Evolutionary conservation across 1,284 basidiomycete genomes (phyloP).

Genomic region (Microbotryum lychnidis-dioicae): DNA sequence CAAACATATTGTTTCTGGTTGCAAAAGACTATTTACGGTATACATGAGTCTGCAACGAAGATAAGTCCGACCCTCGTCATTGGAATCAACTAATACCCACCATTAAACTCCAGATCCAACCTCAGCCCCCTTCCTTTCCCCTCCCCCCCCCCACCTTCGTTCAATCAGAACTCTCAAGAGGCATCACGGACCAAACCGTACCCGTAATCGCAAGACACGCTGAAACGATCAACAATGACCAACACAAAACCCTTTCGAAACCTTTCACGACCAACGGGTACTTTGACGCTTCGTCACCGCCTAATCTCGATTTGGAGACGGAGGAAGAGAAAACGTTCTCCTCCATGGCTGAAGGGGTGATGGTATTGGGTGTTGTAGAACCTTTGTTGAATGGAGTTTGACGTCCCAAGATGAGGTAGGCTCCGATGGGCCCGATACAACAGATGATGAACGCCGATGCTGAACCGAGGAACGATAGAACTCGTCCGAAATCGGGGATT

Average conservation of each 20-base stretch:
- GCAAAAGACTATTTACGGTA: too few relatives aligned
- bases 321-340: conserved; percentile 46
- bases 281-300: neutral
- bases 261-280: neutral
- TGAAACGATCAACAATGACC: conserved; percentile 50
- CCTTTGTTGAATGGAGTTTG: neutral
- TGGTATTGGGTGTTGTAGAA: neutral
- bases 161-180: conserved; percentile 19
- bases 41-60: too few relatives aligned
- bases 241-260: conserved; percentile 10
- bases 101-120: too few relatives aligned
- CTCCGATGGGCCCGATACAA: conserved; percentile 63
- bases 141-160: too few relatives aligned
- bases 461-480: conserved; percentile 79
- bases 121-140: too few relatives aligned
- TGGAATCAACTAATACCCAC: too few relatives aligned
- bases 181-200: conserved; percentile 59
- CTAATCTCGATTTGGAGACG: neutral
- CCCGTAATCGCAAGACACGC: conserved; percentile 66
- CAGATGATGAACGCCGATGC: conserved; percentile 68
- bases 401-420: conserved; percentile 9
- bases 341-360: conserved; percentile 39
- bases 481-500: conserved; percentile 73
- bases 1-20: too few relatives aligned
- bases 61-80: too few relatives aligned